Conservation (phyloP, 495 filamentous ascomycete genomes). For the Pseudomonodictys pantanalensis region DNA sequence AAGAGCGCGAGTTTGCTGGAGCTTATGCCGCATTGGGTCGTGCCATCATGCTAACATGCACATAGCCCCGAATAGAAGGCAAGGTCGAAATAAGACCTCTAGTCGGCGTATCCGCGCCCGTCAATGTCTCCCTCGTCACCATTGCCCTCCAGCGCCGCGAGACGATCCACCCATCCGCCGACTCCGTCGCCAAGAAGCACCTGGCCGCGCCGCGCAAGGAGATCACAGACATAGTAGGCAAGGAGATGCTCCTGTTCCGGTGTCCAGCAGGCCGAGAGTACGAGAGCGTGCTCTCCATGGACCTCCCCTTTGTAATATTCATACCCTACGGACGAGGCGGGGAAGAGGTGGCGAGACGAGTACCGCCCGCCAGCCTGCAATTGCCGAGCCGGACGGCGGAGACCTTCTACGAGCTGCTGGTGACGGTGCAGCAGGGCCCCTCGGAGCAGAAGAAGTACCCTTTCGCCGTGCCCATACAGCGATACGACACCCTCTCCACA, state of each 20-base stretch:
- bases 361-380: conserved; percentile 89
- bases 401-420: conserved; percentile 94
- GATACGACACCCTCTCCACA: conserved; percentile 95
- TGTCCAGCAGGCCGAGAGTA: conserved; percentile 78
- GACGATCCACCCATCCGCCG: conserved; percentile 93
- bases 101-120: conserved; percentile 77
- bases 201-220: conserved; percentile 90
- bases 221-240: conserved; percentile 86
- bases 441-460: conserved; percentile 82
- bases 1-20: neutral
- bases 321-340: conserved; percentile 91
- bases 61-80: conserved; percentile 88
- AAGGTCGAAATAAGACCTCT: conserved; percentile 95
- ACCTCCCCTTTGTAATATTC: conserved; percentile 93
- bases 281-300: conserved; percentile 92
- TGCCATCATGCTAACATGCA: conserved; percentile 13
- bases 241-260: conserved; percentile 88
- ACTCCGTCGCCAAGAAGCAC: conserved; percentile 87
- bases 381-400: conserved; percentile 88
- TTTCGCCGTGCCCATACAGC: conserved; percentile 84
- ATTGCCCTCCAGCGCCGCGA: conserved; percentile 90
- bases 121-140: conserved; percentile 87
- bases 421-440: conserved; percentile 87
- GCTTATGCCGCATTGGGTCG: neutral
- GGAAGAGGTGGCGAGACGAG: conserved; percentile 79